Base-by-base conservation (phyloP, 2,329 filamentous ascomycete species). In the Verticillium isaacii region DNA sequence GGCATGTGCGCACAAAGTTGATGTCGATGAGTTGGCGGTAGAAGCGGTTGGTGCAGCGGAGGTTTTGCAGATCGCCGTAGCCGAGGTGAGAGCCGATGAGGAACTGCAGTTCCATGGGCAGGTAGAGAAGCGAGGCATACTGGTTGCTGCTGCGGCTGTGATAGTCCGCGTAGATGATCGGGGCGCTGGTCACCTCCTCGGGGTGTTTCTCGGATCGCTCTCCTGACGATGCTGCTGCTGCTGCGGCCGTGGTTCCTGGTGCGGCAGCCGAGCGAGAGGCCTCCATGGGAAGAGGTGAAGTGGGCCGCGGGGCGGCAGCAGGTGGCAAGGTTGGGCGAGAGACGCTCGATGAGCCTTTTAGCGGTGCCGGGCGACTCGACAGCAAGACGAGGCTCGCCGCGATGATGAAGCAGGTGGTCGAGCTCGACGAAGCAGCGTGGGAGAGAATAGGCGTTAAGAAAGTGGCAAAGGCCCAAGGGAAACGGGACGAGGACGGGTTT, bases 31-130 rank as follows among this genome's bases (percentile, higher is more conserved):
- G 68, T 23, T 65, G 58, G 58, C 72, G 74, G 59, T 78, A 73
- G 62, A 71, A 69, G 45, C 69, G 73, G 66, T 74, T 79, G 11
- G 78, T 79, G 32, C 73, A 71, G 12, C 79, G 75, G 17, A 81
- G 69, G 17, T 73, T 72, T 65, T 79, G 73, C 19, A 81, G 71
- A 65, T 80, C 75, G 45, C 75, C 77, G 61, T 80, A 79, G 60
- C 72, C 71, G 59, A 80, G 75, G 25, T 75, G 66, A 25, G 68
- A 65, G n/a, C 80, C 66, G 50, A 81, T 72, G 66, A 75, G 68
- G 54, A 79, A 68, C 59, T 79, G 76, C 6, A 82, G 65, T 66
- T 81, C 79, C 8, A 69, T 68, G 4, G 79, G 78, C 0, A 81
- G 71, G 32, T 68, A 59, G 32, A 59, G 58, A 9, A 59, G 58